Evolutionary conservation across 2,329 filamentous ascomycete species (phyloP), one percentile per base, ranked within the genome.

Genomic region (Exserohilum turcica): DNA sequence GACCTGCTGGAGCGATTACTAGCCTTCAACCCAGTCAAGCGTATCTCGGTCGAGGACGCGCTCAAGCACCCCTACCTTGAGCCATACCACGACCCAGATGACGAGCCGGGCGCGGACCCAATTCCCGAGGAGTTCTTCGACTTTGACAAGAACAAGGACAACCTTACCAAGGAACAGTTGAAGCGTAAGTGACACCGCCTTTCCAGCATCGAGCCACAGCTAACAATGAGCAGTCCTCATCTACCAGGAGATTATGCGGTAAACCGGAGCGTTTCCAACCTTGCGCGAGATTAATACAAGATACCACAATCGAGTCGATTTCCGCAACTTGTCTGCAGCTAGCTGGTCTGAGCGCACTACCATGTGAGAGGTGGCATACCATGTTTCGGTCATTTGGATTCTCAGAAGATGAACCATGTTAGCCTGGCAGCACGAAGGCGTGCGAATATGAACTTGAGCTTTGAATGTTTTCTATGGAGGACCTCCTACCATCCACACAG

Each of bases 91-190:
- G 94, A 99, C 75, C 94, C 94, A 6, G 94, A 97, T 73, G 94
- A 99, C 74, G 94, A 99, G 83, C 94, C 94, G 43, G 97, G 91
- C 10, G 94, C 94, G 15, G 90, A 92, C 37, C 92, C 94, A 18
- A 99, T 99, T 70, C 94, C 94, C 18, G 93, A 97, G 76, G 93
- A 96, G 76, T 99, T 99, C 82, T 99, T 99, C 75, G 94, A 99
- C 78, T 99, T 99, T 77, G 94, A 99, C 79, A 97, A 97, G 84
- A 96, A 97, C 83, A 99, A 99, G 86, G 94, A 99, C 77, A 94
- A 89, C 70, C 79, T 99, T 72, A 97, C 90, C 82, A 99, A 99
- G 80, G 94, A 99, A 80, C 92, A 99, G 79, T 79, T 99, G 76
- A 97, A 97, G 83, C 84, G 94, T 87, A 74, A 71, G 80, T 74